Percentiles rank a stretch among this genome's conserved stretches.
Conservation (phyloP, 1,139 yeast genomes). For the Scheffersomyces illinoinensis region DNA sequence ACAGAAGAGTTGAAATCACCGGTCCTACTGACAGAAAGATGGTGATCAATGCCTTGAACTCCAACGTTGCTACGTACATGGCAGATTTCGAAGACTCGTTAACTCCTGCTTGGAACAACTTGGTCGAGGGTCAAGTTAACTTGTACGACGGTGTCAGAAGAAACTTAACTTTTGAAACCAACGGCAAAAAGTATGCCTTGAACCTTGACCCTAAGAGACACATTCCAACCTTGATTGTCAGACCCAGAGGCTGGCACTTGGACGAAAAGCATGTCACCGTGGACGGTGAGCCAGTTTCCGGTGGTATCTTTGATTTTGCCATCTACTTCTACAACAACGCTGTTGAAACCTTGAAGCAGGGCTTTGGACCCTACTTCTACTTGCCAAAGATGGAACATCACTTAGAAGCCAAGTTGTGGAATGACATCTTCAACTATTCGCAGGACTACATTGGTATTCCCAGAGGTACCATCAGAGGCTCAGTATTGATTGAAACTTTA, state of each 20-base stretch:
- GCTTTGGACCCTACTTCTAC: constrained; percentile 31
- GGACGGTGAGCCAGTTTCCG: constrained; percentile 75
- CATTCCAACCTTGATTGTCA: constrained; percentile 74
- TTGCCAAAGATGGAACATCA: constrained; percentile 33
- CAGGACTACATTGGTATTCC: constrained; percentile 23
- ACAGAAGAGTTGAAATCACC: constrained; percentile 81
- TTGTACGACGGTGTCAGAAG: constrained; percentile 83
- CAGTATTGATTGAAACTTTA: constrained; percentile 31
- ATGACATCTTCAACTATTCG: constrained; percentile 27
- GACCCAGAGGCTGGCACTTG: constrained; percentile 89
- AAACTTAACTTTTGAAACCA: constrained; percentile 56
- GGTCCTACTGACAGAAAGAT: constrained; percentile 91
- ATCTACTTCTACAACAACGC: constrained; percentile 53
- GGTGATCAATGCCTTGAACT: constrained; percentile 91
- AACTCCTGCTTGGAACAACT: constrained; percentile 92
- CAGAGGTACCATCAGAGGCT: constrained; percentile 30
- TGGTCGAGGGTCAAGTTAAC: constrained; percentile 88
- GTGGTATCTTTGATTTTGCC: constrained; percentile 77
- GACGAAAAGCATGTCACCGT: constrained; percentile 70
- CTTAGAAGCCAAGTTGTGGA: constrained; percentile 32
- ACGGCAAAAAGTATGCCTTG: constrained; percentile 63
- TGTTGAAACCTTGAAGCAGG: constrained; percentile 19
- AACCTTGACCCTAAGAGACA: constrained; percentile 54
- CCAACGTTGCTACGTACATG: constrained; percentile 90
- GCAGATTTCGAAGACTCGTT: constrained; percentile 94